These are phyloP conservation scores for Apiotrichum sp. DNA, from an alignment of 1,284 basidiomycete species.

Conservation along the genomic window DNA sequence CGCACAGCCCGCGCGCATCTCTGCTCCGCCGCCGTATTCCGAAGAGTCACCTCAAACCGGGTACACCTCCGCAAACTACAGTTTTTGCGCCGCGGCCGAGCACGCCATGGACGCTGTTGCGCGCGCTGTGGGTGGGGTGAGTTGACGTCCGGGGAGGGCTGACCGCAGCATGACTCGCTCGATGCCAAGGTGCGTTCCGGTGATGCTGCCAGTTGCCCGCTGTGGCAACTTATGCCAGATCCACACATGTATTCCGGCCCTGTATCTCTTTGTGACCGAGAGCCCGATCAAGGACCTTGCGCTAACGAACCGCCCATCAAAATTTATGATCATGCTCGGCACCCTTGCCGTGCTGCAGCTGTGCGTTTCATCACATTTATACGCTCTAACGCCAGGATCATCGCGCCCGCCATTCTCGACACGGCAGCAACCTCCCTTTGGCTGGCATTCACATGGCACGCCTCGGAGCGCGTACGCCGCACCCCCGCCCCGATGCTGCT, in stretches of 20 bases:
- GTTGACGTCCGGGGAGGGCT: not conserved
- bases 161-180: conserved; percentile 21
- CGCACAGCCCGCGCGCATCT: not conserved
- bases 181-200: conserved; percentile 17
- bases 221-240: conserved; percentile 20
- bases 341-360: conserved; percentile 24
- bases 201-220: too few species aligned
- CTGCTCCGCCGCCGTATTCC: not conserved
- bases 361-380: conserved; percentile 16
- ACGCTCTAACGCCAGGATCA: conserved; percentile 27
- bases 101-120: not conserved
- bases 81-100: not conserved
- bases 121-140: not conserved
- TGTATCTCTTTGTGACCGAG: conserved; percentile 26
- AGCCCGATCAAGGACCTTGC: conserved; percentile 16
- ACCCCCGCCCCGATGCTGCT: conserved; percentile 1
- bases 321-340: conserved; percentile 25
- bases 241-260: conserved; percentile 24
- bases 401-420: conserved; percentile 24
- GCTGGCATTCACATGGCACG: conserved; percentile 27
- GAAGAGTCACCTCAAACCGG: too few species aligned
- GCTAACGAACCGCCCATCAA: conserved; percentile 22
- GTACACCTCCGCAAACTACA: not conserved
- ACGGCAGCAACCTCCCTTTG: conserved; percentile 20
- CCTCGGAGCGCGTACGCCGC: conserved; percentile 7